These are phyloP conservation scores for Dispira parvispora DNA, from an alignment of 192 early-diverging fungal genomes.

Conservation along the genomic window DNA sequence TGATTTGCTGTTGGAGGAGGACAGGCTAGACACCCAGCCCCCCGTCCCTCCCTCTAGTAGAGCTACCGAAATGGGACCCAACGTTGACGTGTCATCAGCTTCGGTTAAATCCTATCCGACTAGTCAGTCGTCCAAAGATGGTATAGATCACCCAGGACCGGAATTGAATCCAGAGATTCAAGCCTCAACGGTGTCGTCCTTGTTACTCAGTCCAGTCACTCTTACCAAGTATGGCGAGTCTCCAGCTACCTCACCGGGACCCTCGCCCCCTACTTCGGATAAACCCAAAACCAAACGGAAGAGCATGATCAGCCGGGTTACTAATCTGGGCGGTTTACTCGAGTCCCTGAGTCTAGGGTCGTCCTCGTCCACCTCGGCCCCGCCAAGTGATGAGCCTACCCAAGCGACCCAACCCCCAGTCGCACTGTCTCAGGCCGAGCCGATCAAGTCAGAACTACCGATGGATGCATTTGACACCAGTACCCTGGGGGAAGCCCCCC, in stretches of 20 bases:
- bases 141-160: not conserved
- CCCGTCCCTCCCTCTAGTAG: not conserved
- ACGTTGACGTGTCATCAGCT: not conserved
- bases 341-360: conserved; percentile 2
- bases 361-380: not conserved
- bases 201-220: not conserved
- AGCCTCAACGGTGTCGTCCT: not conserved
- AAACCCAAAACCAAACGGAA: not conserved
- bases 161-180: not conserved
- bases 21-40: not conserved
- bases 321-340: conserved; percentile 4
- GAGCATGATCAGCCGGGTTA: conserved; percentile 4
- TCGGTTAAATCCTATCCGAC: not conserved
- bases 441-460: not conserved
- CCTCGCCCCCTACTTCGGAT: not conserved
- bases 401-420: not conserved
- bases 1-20: not conserved
- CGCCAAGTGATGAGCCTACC: not conserved
- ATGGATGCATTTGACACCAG: not conserved
- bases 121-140: not conserved
- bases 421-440: not conserved
- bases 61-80: too few species aligned
- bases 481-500: not conserved
- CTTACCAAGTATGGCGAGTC: not conserved
- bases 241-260: not conserved